Base-by-base conservation (phyloP, 108 stramenopile genomes). In the Discostella stelligeroides region DNA sequence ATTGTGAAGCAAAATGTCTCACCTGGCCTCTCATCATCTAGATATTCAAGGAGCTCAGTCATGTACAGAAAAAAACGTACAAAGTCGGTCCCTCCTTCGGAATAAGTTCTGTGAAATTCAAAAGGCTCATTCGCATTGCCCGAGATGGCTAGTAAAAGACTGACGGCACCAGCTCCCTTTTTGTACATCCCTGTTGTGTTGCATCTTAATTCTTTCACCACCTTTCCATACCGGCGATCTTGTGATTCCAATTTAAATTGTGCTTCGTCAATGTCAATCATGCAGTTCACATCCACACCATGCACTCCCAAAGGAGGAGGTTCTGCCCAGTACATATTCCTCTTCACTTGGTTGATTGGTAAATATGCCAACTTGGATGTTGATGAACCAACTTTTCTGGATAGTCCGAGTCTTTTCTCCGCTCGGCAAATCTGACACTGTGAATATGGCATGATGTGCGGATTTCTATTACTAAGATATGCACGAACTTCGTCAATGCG, bases 361-460 rank as follows among this genome's bases (percentile, higher is more conserved):
- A 21, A 28, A 18, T 65, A 65, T 4, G 64, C 64, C 15, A n/a
- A 37, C 13, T 34, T 11, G 28, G 64, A 49, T 1, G 64, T 65
- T n/a, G 45, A 30, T 4, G 64, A 65, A 10, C 14, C 64, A 46
- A 7, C 47, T 30, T 65, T 65, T n/a, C 47, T 5, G 9, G 14
- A 51, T 9, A 65, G 20, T 7, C 49, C 64, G 27, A 65, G 49
- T n/a, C 47, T 49, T 1, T 17, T 0, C 48, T 65, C 64, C 17
- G 64, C 64, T 15, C 64, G 24, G 9, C n/a, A 4, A n/a, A 65
- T 65, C 30, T 65, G 64, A 18, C 30, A 65, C 3, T n/a, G 46
- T 51, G 64, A 65, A 50, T 50, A 65, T 3, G 64, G 64, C 0
- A 28, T 28, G 7, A 34, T 38, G 1, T 9, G 1, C 15, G 64